Percentiles rank a stretch among this genome's conserved stretches.
Conservation (phyloP, 2,329 filamentous ascomycete species). For the Niveomyces coronatus region DNA sequence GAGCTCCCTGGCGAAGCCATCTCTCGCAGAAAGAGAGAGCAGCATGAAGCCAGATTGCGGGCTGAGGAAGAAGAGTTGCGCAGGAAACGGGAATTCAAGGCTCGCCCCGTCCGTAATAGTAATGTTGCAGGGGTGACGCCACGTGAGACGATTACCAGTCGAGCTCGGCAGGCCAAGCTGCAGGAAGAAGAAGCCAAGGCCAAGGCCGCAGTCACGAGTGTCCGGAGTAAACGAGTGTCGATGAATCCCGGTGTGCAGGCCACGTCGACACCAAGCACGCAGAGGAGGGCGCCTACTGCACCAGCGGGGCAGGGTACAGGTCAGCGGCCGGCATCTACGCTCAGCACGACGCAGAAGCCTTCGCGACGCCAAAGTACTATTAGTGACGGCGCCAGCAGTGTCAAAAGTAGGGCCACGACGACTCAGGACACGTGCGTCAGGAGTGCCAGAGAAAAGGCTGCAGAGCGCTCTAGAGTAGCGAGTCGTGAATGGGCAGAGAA, state of each 20-base stretch:
- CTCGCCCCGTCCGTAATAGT: conserved; percentile 41
- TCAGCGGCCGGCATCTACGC: conserved; percentile 2
- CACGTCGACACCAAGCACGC: conserved; percentile 16
- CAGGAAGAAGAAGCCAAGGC: conserved; percentile 18
- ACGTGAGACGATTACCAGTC: conserved; percentile 48
- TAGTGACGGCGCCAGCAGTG: conserved; percentile 20
- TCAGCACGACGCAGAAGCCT: conserved; percentile 3
- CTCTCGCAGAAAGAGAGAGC: conserved; percentile 43
- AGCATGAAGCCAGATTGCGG: conserved; percentile 43
- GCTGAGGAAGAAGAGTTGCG: conserved; percentile 50
- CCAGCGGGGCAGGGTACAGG: background rate
- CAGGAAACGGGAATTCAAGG: conserved; percentile 53
- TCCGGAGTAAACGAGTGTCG: conserved; percentile 16
- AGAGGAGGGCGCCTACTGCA: conserved; percentile 8
- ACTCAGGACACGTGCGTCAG: conserved; percentile 41
- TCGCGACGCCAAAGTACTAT: conserved; percentile 9
- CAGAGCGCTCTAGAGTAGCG: conserved; percentile 47
- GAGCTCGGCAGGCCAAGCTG: conserved; percentile 39
- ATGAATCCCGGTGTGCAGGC: conserved; percentile 16
- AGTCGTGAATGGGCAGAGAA: conserved; percentile 55
- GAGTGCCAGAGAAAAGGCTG: conserved; percentile 47
- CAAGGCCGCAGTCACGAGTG: conserved; percentile 8
- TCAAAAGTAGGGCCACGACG: conserved; percentile 43
- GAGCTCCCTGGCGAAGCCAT: conserved; percentile 55
- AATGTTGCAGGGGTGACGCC: conserved; percentile 32